A percentile compares a stretch with the other conserved stretches of the same genome.
These are phyloP conservation scores for Podospora pseudocomata DNA, from an alignment of 495 filamentous ascomycete species.

Conservation along the genomic window DNA sequence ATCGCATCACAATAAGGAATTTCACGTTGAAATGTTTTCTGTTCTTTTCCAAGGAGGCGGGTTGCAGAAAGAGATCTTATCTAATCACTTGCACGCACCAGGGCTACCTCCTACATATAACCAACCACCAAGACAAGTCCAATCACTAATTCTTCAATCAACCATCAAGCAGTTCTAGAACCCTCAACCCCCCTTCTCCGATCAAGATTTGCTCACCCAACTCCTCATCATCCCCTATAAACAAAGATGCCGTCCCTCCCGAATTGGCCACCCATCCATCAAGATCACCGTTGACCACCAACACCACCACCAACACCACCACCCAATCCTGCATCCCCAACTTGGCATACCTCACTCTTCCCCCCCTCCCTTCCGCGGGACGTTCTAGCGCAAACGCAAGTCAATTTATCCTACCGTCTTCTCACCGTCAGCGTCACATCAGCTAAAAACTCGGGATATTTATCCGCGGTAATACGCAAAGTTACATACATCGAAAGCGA, in stretches of 20 bases:
- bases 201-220: too few species aligned
- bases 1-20: not conserved
- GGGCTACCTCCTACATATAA: not conserved
- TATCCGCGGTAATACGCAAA: not conserved
- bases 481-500: not conserved
- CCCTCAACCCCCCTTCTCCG: too few species aligned
- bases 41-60: not conserved
- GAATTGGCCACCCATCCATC: too few species aligned
- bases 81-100: not conserved
- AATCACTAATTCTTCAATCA: too few species aligned
- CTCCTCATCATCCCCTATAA: too few species aligned
- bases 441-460: not conserved
- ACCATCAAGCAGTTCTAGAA: not conserved
- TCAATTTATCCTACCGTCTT: not conserved
- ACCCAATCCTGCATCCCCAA: not conserved
- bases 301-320: not conserved
- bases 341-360: not conserved
- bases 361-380: not conserved
- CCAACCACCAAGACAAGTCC: not conserved
- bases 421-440: not conserved
- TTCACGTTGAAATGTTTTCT: not conserved
- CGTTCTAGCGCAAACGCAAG: not conserved
- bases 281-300: too few species aligned
- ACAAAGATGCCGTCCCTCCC: too few species aligned
- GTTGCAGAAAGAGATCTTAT: not conserved